These are phyloP conservation scores for Silene latifolia DNA, from an alignment of 148 eudicot species.

Conservation along the genomic window DNA sequence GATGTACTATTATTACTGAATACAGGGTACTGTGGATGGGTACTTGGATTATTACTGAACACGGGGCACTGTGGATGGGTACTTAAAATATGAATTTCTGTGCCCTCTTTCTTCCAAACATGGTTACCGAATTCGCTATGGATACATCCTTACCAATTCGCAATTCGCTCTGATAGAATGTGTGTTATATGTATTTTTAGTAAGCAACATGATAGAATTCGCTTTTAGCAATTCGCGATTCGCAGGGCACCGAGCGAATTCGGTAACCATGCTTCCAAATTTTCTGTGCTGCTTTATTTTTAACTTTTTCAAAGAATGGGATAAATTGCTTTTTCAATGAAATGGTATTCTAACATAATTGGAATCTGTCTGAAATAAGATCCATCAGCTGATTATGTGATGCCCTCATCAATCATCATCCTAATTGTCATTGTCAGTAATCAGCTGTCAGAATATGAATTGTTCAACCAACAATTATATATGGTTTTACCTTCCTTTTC, in stretches of 20 bases:
- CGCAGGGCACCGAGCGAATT: too few species aligned
- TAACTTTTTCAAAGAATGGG: neutral
- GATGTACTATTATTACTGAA: neutral
- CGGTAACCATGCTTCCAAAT: too few species aligned
- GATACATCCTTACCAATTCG: too few species aligned
- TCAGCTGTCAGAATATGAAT: neutral
- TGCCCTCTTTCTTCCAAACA: neutral
- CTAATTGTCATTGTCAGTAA: neutral
- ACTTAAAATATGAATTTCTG: slow-evolving; percentile 2
- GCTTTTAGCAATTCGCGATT: too few species aligned
- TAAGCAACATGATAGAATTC: too few species aligned
- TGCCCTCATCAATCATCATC: neutral
- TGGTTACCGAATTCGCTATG: too few species aligned
- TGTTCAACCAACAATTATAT: neutral
- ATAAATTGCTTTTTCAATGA: neutral
- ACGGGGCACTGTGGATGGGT: neutral
- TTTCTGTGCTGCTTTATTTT: neutral
- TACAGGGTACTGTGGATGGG: neutral
- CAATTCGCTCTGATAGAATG: too few species aligned
- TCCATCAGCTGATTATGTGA: too few species aligned
- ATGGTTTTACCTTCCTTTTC: neutral
- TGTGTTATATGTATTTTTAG: too few species aligned
- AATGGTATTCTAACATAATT: neutral
- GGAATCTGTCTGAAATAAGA: too few species aligned
- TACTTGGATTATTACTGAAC: neutral